Evolutionary conservation across 495 filamentous ascomycete species (phyloP).

Genomic region (Aspergillus mulundensis): DNA sequence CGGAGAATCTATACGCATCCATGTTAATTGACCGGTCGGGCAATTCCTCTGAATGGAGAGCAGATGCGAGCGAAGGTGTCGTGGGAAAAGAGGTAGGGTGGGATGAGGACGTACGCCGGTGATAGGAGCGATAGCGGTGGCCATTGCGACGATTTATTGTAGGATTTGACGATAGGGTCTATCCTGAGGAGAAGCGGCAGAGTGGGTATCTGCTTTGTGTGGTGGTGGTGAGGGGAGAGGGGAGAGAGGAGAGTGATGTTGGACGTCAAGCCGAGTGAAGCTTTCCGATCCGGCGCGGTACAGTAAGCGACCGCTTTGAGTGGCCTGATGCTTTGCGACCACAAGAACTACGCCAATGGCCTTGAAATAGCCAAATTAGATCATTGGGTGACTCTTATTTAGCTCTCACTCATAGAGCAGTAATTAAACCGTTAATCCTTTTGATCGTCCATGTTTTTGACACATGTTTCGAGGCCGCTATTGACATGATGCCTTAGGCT

Average conservation of each 20-base stretch:
- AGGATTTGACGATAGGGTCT: constrained; percentile 19
- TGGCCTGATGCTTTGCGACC: constrained; percentile 20
- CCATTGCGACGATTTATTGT: constrained; percentile 35
- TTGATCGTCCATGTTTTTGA: neutral
- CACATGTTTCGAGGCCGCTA: neutral
- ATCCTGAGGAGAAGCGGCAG: constrained; percentile 13
- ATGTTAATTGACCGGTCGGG: constrained; percentile 5
- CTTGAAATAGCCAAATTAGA: neutral
- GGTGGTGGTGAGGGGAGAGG: constrained; percentile 20
- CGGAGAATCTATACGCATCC: constrained; percentile 59
- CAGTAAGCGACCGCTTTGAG: constrained; percentile 34
- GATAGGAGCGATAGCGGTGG: constrained; percentile 43
- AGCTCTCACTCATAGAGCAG: neutral
- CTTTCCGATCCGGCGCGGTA: constrained; percentile 33
- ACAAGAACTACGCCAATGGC: neutral
- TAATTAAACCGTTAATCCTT: neutral
- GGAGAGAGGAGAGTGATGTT: constrained; percentile 28
- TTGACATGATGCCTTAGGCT: constrained; percentile 13
- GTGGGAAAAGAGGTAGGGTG: neutral
- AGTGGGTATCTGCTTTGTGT: constrained; percentile 10
- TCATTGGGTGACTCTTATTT: neutral
- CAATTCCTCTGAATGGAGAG: neutral
- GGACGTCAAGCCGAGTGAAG: constrained; percentile 34
- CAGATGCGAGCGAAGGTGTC: neutral
- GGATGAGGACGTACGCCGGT: constrained; percentile 44